A percentile compares a stretch with the other conserved stretches of the same genome.
Conservation (phyloP, 768 basidiomycete genomes). For the Strobilomyces confusus region DNA sequence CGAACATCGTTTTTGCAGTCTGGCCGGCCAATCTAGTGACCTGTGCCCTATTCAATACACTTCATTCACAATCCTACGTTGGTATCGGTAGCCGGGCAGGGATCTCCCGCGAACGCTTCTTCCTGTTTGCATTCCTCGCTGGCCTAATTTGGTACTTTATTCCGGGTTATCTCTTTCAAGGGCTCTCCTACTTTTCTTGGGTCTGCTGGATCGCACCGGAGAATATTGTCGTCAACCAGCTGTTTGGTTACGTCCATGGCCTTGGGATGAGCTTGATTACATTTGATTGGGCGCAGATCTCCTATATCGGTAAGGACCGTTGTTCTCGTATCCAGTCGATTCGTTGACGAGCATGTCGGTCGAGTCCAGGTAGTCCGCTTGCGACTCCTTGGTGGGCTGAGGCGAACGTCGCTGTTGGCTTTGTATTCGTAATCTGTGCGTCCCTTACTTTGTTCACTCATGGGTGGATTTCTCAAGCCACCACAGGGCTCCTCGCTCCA, state of each 20-base stretch:
- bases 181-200: constrained; percentile 58
- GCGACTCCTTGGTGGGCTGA: constrained; percentile 83
- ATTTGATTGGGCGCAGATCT: constrained; percentile 77
- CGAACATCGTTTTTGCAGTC: constrained; percentile 43
- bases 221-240: constrained; percentile 65
- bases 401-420: constrained; percentile 61
- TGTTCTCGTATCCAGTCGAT: neutral
- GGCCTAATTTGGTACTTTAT: constrained; percentile 48
- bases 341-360: neutral
- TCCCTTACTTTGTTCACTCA: constrained; percentile 33
- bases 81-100: constrained; percentile 44
- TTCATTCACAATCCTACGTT: constrained; percentile 52
- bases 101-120: constrained; percentile 52
- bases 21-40: constrained; percentile 72
- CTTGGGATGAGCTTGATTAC: constrained; percentile 73
- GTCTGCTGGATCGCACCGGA: constrained; percentile 68
- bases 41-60: constrained; percentile 70
- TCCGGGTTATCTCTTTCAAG: constrained; percentile 72
- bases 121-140: constrained; percentile 38
- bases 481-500: constrained; percentile 52
- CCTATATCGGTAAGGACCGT: constrained; percentile 24
- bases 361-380: constrained; percentile 43
- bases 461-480: constrained; percentile 49
- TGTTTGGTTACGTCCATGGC: constrained; percentile 58
- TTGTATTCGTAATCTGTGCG: constrained; percentile 66